These are phyloP conservation scores for Russula griseocarnosa DNA, from an alignment of 768 basidiomycete genomes.

Conservation along the genomic window DNA sequence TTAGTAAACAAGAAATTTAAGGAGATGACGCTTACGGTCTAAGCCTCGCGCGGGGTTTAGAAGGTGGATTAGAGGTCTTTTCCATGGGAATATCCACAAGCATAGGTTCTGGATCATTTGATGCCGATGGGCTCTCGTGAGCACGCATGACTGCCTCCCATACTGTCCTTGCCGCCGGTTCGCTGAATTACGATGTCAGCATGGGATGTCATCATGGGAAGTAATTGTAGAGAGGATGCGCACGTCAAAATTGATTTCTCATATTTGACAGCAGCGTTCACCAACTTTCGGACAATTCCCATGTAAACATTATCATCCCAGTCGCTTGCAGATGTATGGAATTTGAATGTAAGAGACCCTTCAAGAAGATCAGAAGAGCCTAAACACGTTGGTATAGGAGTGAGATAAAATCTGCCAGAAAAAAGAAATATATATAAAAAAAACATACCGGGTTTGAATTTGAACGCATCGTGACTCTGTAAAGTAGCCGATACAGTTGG, in stretches of 20 bases:
- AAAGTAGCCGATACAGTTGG: background rate
- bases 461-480: background rate
- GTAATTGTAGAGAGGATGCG: background rate
- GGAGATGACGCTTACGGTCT: constrained; percentile 1
- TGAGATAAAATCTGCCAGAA: background rate
- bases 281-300: background rate
- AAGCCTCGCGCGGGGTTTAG: constrained; percentile 7
- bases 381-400: background rate
- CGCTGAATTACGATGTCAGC: constrained; percentile 3
- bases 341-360: constrained; percentile 21
- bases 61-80: constrained; percentile 1
- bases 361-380: background rate
- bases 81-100: constrained; percentile 1
- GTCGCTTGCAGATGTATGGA: constrained; percentile 2
- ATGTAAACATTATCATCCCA: constrained; percentile 10
- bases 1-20: background rate
- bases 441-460: constrained; percentile 14
- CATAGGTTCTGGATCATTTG: constrained; percentile 5
- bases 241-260: constrained; percentile 15
- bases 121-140: background rate
- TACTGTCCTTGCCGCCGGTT: constrained; percentile 13
- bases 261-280: background rate
- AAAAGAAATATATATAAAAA: background rate
- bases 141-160: constrained; percentile 17
- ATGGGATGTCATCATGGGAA: background rate